Conservation (phyloP, 805 yeast genomes). For the Metschnikowia cubensis region DNA sequence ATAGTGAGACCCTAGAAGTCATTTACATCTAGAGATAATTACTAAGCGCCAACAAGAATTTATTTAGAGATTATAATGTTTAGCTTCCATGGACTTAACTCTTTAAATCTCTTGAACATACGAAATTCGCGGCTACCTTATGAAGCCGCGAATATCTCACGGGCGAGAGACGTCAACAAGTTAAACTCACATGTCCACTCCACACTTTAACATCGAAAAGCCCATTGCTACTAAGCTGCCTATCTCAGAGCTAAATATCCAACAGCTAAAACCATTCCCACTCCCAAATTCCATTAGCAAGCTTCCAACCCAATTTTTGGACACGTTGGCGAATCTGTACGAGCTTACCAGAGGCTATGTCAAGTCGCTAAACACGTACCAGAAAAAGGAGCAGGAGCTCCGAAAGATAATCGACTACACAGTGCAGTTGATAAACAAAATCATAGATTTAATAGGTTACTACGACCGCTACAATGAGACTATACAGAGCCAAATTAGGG, state of each 20-base stretch:
- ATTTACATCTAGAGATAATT: no score
- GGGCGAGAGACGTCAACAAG: neutral
- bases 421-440: slow-evolving; percentile 19
- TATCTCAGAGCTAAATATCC: neutral
- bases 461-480: slow-evolving; percentile 17
- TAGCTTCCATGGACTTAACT: no score
- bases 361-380: slow-evolving; percentile 22
- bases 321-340: slow-evolving; percentile 26
- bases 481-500: slow-evolving; percentile 24
- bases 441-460: slow-evolving; percentile 17
- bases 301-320: slow-evolving; percentile 26
- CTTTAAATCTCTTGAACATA: no score
- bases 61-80: no score
- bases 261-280: slow-evolving; percentile 20
- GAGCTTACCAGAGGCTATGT: slow-evolving; percentile 25
- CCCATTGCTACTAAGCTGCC: neutral
- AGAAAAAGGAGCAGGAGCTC: slow-evolving; percentile 19
- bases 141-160: neutral
- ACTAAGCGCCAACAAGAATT: no score
- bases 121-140: no score
- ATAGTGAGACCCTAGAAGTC: no score
- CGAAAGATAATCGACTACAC: slow-evolving; percentile 17
- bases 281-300: slow-evolving; percentile 27
- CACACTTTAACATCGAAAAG: neutral
- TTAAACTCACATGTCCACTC: no score